These are phyloP conservation scores for Nitzschia putrida DNA, from an alignment of 108 stramenopile species.

Conservation along the genomic window DNA sequence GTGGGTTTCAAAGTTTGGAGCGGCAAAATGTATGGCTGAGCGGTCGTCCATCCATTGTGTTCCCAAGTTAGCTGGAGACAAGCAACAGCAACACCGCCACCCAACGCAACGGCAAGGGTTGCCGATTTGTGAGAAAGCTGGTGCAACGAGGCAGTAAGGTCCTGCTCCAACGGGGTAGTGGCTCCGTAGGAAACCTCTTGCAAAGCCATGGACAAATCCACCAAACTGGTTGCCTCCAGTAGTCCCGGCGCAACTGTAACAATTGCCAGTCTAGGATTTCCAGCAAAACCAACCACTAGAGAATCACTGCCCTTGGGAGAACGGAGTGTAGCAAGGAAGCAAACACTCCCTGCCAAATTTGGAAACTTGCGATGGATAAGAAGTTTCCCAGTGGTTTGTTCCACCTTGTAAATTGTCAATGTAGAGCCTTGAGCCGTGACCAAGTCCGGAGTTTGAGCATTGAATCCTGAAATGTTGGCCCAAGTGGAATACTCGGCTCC, in stretches of 20 bases:
- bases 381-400: slow-evolving; percentile 58
- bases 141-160: slow-evolving; percentile 58
- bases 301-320: slow-evolving; percentile 18
- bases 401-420: slow-evolving; percentile 60
- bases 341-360: slow-evolving; percentile 74
- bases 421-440: slow-evolving; percentile 81
- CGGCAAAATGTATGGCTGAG: slow-evolving; percentile 77
- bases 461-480: slow-evolving; percentile 35
- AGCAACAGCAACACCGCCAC: slow-evolving; percentile 79
- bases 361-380: slow-evolving; percentile 55
- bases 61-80: slow-evolving; percentile 37
- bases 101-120: slow-evolving; percentile 68
- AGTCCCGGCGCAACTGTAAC: slow-evolving; percentile 43
- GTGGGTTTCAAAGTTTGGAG: slow-evolving; percentile 44
- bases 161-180: slow-evolving; percentile 63
- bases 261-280: slow-evolving; percentile 70
- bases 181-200: slow-evolving; percentile 58
- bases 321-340: slow-evolving; percentile 56
- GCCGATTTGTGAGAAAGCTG: slow-evolving; percentile 30
- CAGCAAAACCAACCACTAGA: slow-evolving; percentile 76
- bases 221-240: slow-evolving; percentile 62
- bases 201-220: slow-evolving; percentile 74
- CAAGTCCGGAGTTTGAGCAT: slow-evolving; percentile 58
- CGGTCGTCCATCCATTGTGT: slow-evolving; percentile 58
- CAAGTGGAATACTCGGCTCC: slow-evolving; percentile 69